phyloP scores from a whole-genome alignment of 768 basidiomycete genomes.

The Kwoniella newhampshirensis region DNA sequence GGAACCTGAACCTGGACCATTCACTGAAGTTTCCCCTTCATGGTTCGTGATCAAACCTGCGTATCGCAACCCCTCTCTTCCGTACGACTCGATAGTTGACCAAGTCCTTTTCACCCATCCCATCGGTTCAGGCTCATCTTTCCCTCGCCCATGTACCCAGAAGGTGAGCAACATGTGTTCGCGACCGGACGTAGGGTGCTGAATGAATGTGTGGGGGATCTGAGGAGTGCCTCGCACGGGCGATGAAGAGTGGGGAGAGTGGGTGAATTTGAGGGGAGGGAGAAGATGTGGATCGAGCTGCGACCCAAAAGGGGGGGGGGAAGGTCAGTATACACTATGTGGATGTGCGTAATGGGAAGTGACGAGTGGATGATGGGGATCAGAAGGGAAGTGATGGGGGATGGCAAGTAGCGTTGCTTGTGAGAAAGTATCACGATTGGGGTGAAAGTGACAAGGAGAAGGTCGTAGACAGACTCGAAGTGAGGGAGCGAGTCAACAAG shows the following conservation, averaged over 20 bases:
- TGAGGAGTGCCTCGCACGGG: constrained; percentile 45
- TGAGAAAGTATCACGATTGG: no score
- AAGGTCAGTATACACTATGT: no score
- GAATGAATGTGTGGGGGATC: constrained; percentile 38
- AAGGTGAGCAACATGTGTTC: constrained; percentile 53
- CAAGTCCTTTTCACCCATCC: constrained; percentile 34
- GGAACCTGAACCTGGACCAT: no score
- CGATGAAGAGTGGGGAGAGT: constrained; percentile 43
- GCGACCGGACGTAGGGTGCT: constrained; percentile 45
- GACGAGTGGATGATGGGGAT: no score
- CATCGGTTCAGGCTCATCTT: constrained; percentile 41
- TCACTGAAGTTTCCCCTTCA: not conserved
- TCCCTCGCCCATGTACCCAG: constrained; percentile 50
- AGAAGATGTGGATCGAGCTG: constrained; percentile 51
- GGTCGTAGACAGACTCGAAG: no score
- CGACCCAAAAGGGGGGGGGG: no score
- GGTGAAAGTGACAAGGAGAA: no score
- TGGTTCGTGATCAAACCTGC: constrained; percentile 18
- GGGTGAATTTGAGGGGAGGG: constrained; percentile 52
- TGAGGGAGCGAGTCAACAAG: no score
- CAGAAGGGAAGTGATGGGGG: no score
- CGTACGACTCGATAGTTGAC: constrained; percentile 19
- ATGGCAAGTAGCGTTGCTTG: no score
- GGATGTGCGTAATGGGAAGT: no score
- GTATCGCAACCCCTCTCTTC: constrained; percentile 9